Conservation (phyloP, 352 stramenopile species). For the Phytophthora colocasiae region DNA sequence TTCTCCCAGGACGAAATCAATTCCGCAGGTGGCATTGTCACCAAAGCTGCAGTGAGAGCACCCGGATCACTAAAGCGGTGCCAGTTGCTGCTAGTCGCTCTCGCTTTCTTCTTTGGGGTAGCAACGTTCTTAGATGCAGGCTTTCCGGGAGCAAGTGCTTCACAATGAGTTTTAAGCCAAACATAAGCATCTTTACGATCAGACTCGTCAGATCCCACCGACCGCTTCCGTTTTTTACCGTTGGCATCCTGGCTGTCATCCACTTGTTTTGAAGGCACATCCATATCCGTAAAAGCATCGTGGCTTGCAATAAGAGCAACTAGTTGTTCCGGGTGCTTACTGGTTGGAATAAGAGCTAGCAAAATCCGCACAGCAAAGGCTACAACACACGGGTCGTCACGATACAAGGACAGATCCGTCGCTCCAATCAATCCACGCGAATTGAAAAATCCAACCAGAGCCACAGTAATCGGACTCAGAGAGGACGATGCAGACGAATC, state of each 20-base stretch:
- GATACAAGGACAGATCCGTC: slow-evolving; percentile 25
- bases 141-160: slow-evolving; percentile 25
- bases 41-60: slow-evolving; percentile 36
- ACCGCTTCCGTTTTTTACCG: slow-evolving; percentile 37
- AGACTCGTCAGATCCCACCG: slow-evolving; percentile 6
- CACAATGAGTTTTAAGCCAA: slow-evolving; percentile 47
- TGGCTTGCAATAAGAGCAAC: slow-evolving; percentile 48
- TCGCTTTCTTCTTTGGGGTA: slow-evolving; percentile 30
- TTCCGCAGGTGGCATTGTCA: slow-evolving; percentile 21
- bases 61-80: slow-evolving; percentile 27
- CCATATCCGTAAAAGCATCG: slow-evolving; percentile 15
- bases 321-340: slow-evolving; percentile 44
- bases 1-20: slow-evolving; percentile 47
- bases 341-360: slow-evolving; percentile 43
- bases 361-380: slow-evolving; percentile 55
- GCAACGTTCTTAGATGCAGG: not conserved
- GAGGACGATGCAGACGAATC: slow-evolving; percentile 22
- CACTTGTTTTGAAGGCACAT: slow-evolving; percentile 7
- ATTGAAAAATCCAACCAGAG: slow-evolving; percentile 61
- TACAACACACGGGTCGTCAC: slow-evolving; percentile 35
- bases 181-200: slow-evolving; percentile 37
- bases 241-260: slow-evolving; percentile 13
- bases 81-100: slow-evolving; percentile 29
- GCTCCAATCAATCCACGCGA: slow-evolving; percentile 10
- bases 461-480: slow-evolving; percentile 55